These are phyloP conservation scores for Boletus coccyginus DNA, from an alignment of 768 basidiomycete species.

Conservation along the genomic window DNA sequence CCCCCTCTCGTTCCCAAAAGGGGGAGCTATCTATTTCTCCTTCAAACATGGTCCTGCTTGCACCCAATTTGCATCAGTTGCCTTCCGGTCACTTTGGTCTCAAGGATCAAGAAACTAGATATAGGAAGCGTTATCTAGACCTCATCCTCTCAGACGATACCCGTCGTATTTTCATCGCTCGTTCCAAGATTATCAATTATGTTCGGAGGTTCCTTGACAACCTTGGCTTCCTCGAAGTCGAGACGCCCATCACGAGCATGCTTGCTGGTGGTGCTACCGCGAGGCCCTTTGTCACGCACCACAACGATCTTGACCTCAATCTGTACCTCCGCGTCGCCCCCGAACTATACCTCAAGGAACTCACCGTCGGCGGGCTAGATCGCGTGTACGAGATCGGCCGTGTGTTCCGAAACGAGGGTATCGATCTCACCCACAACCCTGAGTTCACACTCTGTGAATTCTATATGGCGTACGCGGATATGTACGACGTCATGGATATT, in stretches of 20 bases:
- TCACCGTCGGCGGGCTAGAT: slow-evolving; percentile 95
- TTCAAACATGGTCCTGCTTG: slow-evolving; percentile 77
- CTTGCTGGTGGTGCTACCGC: slow-evolving; percentile 97
- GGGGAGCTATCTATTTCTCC: slow-evolving; percentile 93
- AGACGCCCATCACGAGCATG: slow-evolving; percentile 97
- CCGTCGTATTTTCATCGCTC: slow-evolving; percentile 86
- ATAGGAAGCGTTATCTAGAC: slow-evolving; percentile 98
- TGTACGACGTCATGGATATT: slow-evolving; percentile 98
- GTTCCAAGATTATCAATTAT: slow-evolving; percentile 89
- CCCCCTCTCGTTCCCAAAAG: slow-evolving; percentile 89
- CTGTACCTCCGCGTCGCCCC: slow-evolving; percentile 97
- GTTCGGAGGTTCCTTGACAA: slow-evolving; percentile 86
- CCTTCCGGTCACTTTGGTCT: slow-evolving; percentile 91
- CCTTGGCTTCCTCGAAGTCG: slow-evolving; percentile 96
- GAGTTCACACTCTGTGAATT: slow-evolving; percentile 99
- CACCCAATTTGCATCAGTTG: slow-evolving; percentile 95
- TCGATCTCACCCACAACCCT: slow-evolving; percentile 98
- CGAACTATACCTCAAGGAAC: slow-evolving; percentile 96
- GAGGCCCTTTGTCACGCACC: slow-evolving; percentile 98
- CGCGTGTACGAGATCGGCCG: slow-evolving; percentile 98
- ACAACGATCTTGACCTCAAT: slow-evolving; percentile 97
- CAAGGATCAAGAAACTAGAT: slow-evolving; percentile 96
- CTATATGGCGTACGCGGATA: slow-evolving; percentile 99
- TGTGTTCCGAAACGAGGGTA: slow-evolving; percentile 97
- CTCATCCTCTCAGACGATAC: slow-evolving; percentile 92